Evolutionary conservation across 139 green algal genomes (phyloP), one percentile per base, ranked within the genome.

Genomic region (Tetraselmis striata): DNA sequence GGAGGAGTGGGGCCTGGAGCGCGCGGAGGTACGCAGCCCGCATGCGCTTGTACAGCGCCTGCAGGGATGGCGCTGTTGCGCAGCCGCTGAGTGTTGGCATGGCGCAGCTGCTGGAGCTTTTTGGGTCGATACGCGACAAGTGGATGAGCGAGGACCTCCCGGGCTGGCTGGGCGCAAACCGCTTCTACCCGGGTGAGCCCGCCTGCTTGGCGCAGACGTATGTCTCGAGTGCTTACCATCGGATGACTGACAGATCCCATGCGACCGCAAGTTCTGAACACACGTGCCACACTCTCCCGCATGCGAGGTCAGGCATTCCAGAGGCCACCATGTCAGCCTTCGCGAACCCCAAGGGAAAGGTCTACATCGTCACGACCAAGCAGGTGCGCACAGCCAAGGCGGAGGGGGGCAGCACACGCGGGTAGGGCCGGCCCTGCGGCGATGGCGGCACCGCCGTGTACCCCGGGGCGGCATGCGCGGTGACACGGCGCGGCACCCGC

Each of bases 361-460:
- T 97, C 2, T 99, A 97, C 89, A 98, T 99, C 78, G 97, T 99
- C 18, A 99, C 97, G 29, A 99, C 97, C 28, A 99, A 99, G 87
- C 94, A 98, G 94, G 94, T 92, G 28, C 59, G 85, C 0, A 89
- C 89, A 18, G 45, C 11, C 45, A 67, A 5, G 45, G n/a, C n/a
- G n/a, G n/a, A n/a, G n/a, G n/a, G n/a, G n/a, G n/a, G n/a, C n/a
- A n/a, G n/a, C n/a, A n/a, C n/a, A n/a, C n/a, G n/a, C n/a, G n/a
- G n/a, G n/a, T n/a, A n/a, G n/a, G n/a, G n/a, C n/a, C n/a, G n/a
- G n/a, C n/a, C n/a, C n/a, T n/a, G n/a, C n/a, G n/a, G n/a, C n/a
- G n/a, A n/a, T n/a, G n/a, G n/a, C n/a, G n/a, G n/a, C n/a, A n/a
- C n/a, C n/a, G n/a, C n/a, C n/a, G n/a, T n/a, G n/a, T n/a, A n/a